These are phyloP conservation scores for Penicillium tannophilum DNA, from an alignment of 495 filamentous ascomycete species.

Conservation along the genomic window DNA sequence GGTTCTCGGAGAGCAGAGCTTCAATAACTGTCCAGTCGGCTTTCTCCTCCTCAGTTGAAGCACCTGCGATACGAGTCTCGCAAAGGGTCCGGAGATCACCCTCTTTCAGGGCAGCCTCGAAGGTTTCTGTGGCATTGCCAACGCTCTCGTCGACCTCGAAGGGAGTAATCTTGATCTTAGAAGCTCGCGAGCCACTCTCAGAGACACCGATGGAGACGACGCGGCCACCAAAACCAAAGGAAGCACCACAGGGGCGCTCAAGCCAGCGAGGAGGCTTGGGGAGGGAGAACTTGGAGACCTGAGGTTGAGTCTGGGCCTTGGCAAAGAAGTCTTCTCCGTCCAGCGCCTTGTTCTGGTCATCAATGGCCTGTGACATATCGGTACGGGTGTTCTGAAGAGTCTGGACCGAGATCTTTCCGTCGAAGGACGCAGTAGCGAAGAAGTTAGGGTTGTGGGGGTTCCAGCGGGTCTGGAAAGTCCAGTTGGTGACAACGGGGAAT, in stretches of 20 bases:
- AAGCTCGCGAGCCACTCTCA: slow-evolving; percentile 63
- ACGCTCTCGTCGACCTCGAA: slow-evolving; percentile 89
- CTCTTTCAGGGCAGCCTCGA: slow-evolving; percentile 78
- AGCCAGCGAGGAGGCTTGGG: slow-evolving; percentile 88
- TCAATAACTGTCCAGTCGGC: slow-evolving; percentile 94
- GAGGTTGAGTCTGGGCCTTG: slow-evolving; percentile 86
- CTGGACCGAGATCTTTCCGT: slow-evolving; percentile 90
- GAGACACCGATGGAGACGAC: slow-evolving; percentile 73
- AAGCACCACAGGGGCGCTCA: slow-evolving; percentile 79
- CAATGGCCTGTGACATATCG: slow-evolving; percentile 49
- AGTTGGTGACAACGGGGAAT: slow-evolving; percentile 96
- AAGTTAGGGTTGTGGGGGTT: slow-evolving; percentile 90
- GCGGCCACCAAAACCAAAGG: slow-evolving; percentile 96
- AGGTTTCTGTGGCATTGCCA: slow-evolving; percentile 78
- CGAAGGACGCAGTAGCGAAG: slow-evolving; percentile 93
- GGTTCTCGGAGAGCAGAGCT: slow-evolving; percentile 79
- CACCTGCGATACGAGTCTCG: slow-evolving; percentile 70
- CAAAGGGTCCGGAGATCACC: slow-evolving; percentile 80
- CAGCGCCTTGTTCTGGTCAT: slow-evolving; percentile 64
- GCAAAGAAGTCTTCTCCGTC: slow-evolving; percentile 98
- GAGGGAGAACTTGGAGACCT: slow-evolving; percentile 84
- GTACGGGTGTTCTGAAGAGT: slow-evolving; percentile 84
- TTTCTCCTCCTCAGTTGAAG: slow-evolving; percentile 85
- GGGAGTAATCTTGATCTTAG: slow-evolving; percentile 77
- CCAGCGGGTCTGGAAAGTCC: slow-evolving; percentile 96